Conservation (phyloP, 148 eudicot genomes). For the Camellia sinensis region DNA sequence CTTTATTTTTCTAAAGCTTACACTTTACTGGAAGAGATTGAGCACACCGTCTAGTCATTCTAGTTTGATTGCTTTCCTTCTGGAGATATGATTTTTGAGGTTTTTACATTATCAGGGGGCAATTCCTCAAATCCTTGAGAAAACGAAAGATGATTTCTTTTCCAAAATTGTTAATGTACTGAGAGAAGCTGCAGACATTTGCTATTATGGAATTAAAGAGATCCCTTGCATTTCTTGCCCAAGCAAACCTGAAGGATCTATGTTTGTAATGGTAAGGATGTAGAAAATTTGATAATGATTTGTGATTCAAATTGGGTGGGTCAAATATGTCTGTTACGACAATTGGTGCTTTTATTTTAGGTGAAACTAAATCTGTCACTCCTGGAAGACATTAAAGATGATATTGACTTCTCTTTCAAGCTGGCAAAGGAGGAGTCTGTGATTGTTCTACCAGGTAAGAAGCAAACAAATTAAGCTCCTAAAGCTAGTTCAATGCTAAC, state of each 20-base stretch:
- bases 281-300: neutral
- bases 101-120: conserved; percentile 22
- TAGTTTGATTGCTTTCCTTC: neutral
- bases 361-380: conserved; percentile 29
- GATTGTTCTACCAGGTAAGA: conserved; percentile 38
- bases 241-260: conserved; percentile 48
- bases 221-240: conserved; percentile 38
- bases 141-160: conserved; percentile 29
- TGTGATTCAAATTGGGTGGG: neutral
- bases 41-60: neutral
- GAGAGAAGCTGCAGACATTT: conserved; percentile 32
- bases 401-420: conserved; percentile 38
- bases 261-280: conserved; percentile 41
- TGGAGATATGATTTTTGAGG: neutral
- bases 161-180: conserved; percentile 21
- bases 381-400: conserved; percentile 42
- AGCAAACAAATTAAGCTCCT: neutral
- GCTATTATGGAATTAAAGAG: conserved; percentile 25
- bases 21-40: too few species aligned
- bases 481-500: neutral
- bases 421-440: conserved; percentile 48
- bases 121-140: conserved; percentile 35
- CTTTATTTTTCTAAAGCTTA: too few species aligned
- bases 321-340: neutral
- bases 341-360: conserved; percentile 14